Conservation (phyloP, 495 filamentous ascomycete species). For the Tetracladium setigerum region DNA sequence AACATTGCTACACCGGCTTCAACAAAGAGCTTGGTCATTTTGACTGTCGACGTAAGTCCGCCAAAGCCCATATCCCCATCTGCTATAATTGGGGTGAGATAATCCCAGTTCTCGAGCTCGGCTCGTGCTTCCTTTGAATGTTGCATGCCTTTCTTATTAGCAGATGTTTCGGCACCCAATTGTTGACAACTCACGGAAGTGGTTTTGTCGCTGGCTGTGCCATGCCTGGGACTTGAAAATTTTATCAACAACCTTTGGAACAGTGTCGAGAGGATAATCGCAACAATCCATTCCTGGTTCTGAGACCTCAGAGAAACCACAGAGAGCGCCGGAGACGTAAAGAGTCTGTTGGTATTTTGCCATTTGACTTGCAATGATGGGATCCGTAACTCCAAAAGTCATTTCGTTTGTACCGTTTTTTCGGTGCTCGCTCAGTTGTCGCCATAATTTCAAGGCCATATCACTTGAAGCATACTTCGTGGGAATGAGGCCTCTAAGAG, state of each 20-base stretch:
- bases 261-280: constrained; percentile 21
- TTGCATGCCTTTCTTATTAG: constrained; percentile 4
- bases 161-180: background rate
- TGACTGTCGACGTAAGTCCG: constrained; percentile 17
- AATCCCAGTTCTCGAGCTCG: constrained; percentile 19
- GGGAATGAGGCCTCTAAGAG: constrained; percentile 1
- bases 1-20: constrained; percentile 23
- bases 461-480: constrained; percentile 9
- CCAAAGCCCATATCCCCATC: constrained; percentile 23
- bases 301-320: constrained; percentile 20
- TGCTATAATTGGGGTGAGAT: constrained; percentile 19
- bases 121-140: constrained; percentile 13
- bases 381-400: constrained; percentile 22
- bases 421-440: constrained; percentile 14
- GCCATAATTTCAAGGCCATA: constrained; percentile 17
- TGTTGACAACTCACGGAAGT: constrained; percentile 8
- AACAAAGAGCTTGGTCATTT: constrained; percentile 21
- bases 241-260: constrained; percentile 20
- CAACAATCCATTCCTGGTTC: constrained; percentile 19
- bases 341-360: constrained; percentile 21
- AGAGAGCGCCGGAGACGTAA: constrained; percentile 21
- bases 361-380: constrained; percentile 18
- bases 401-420: constrained; percentile 17
- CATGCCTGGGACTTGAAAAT: constrained; percentile 20
- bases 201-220: constrained; percentile 18